Conservation (phyloP, 1,284 basidiomycete species). For the Puccinia novopanici region DNA sequence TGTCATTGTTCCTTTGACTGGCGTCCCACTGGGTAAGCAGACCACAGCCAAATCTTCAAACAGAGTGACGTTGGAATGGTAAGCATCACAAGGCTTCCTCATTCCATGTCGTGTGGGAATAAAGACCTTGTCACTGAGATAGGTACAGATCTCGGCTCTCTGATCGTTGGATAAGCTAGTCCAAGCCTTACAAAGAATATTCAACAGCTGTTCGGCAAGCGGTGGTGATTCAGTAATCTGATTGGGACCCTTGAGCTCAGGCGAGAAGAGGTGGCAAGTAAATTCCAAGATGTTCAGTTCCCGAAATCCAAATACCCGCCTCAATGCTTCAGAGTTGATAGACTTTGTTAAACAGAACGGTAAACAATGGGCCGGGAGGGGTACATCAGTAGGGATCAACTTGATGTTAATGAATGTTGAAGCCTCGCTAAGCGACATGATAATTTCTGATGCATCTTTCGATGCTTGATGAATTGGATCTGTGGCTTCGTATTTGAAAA, state of each 20-base stretch:
- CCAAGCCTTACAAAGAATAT: slow-evolving; percentile 75
- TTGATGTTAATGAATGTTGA: slow-evolving; percentile 74
- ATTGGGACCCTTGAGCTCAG: slow-evolving; percentile 62
- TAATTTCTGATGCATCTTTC: slow-evolving; percentile 59
- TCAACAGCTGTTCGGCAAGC: slow-evolving; percentile 82
- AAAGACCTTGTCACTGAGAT: slow-evolving; percentile 71
- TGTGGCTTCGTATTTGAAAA: slow-evolving; percentile 67
- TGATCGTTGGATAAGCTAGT: slow-evolving; percentile 67
- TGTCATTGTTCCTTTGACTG: slow-evolving; percentile 75
- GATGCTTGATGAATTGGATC: slow-evolving; percentile 55
- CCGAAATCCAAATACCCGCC: slow-evolving; percentile 67
- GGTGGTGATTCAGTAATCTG: slow-evolving; percentile 64
- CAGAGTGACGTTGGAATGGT: slow-evolving; percentile 82
- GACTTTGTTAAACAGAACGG: slow-evolving; percentile 69
- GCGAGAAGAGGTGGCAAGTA: slow-evolving; percentile 69
- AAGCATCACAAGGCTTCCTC: slow-evolving; percentile 70
- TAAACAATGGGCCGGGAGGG: slow-evolving; percentile 75
- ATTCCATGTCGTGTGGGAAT: slow-evolving; percentile 83
- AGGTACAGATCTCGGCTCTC: slow-evolving; percentile 66
- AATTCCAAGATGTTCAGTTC: slow-evolving; percentile 79
- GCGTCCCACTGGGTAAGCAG: slow-evolving; percentile 69
- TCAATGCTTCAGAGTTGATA: slow-evolving; percentile 62
- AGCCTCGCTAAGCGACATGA: slow-evolving; percentile 72
- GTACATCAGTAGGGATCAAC: slow-evolving; percentile 77
- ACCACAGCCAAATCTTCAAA: slow-evolving; percentile 87